Evolutionary conservation across 176 grass and related monocot species (phyloP), one percentile per base, ranked within the genome.

Genomic region (Carex parvula): DNA sequence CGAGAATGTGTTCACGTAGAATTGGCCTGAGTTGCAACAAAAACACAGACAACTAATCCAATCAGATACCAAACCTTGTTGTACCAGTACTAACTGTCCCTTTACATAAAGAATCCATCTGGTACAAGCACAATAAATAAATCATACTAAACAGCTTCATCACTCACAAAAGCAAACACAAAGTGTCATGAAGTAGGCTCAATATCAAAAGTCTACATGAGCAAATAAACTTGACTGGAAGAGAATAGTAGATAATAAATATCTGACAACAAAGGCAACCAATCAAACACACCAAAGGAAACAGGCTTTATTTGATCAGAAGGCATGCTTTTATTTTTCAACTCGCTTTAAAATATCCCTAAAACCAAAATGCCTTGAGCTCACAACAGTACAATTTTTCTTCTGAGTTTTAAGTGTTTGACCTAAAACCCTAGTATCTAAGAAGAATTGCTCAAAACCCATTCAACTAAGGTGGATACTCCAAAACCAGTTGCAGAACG

Each of bases 391-490:
- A 17, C 9, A 32, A 4, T 14, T 54, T 17, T 76, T 30, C 46
- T 77, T 30, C 8, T 13, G 41, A 24, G 39, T 75, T 77, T 77
- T 32, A 32, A n/a, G 14, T 50, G 12, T 30, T 56, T 56, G 48
- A 55, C 50, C 50, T 77, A 32, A 77, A 75, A 55, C n/a, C 72
- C 72, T 29, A 2, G 8, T 42, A 54, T 76, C 82, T 84, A 98
- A 6, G 85, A 91, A 39, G 95, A 95, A 86, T 98, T 98, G 54
- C 93, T 95, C 73, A 98, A 17, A 87, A 98, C 96, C 96, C 96
- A 98, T 84, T 98, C 93, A 35, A 93, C 91, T 85, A 98, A 72
- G 64, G 96, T 98, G 48, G 96, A 95, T 3, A 95, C 96, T 2
- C 96, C 96, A 18, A 98, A 98, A 3, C 96, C 96, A 9, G 93